Evolutionary conservation across 164 flowering plant species (phyloP).

Genomic region (Euptelea pleiosperma): DNA sequence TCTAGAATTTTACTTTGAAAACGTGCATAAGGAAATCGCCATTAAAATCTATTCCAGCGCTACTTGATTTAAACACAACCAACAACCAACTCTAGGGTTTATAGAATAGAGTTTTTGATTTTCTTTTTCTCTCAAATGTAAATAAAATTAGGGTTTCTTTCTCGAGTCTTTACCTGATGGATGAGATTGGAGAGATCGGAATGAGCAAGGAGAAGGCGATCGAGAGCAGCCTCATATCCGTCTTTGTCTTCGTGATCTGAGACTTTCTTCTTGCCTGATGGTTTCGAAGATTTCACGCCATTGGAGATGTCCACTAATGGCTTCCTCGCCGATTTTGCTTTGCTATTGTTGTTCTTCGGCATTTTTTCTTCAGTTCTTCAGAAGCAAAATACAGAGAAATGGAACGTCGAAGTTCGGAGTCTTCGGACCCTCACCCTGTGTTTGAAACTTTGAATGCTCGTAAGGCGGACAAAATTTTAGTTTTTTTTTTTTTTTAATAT

Average conservation of each 20-base stretch:
- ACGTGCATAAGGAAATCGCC: too few species aligned
- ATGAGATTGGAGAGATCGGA: slow-evolving; percentile 53
- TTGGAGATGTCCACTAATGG: slow-evolving; percentile 52
- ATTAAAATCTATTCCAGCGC: too few species aligned
- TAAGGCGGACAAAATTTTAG: too few species aligned
- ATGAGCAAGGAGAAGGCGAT: slow-evolving; percentile 62
- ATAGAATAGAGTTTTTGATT: too few species aligned
- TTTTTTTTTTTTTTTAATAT: too few species aligned
- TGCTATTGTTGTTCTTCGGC: slow-evolving; percentile 25
- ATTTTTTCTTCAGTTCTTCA: slow-evolving; percentile 2
- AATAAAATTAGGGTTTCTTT: slow-evolving; percentile 2
- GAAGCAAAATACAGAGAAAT: background rate
- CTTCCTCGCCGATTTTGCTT: slow-evolving; percentile 37
- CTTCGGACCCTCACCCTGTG: too few species aligned
- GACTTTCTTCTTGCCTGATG: slow-evolving; percentile 11
- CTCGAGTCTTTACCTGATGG: slow-evolving; percentile 45
- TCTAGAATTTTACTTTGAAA: too few species aligned
- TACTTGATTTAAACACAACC: too few species aligned
- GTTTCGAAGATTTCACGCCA: slow-evolving; percentile 19
- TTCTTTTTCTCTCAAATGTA: background rate
- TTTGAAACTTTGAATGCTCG: too few species aligned
- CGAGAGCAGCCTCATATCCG: slow-evolving; percentile 44
- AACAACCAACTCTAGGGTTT: slow-evolving; percentile 9
- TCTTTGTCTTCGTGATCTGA: slow-evolving; percentile 15
- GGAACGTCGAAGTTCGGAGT: too few species aligned